These are phyloP conservation scores for Eutrema heterophyllum DNA, from an alignment of 345 rosid species.

Conservation along the genomic window DNA sequence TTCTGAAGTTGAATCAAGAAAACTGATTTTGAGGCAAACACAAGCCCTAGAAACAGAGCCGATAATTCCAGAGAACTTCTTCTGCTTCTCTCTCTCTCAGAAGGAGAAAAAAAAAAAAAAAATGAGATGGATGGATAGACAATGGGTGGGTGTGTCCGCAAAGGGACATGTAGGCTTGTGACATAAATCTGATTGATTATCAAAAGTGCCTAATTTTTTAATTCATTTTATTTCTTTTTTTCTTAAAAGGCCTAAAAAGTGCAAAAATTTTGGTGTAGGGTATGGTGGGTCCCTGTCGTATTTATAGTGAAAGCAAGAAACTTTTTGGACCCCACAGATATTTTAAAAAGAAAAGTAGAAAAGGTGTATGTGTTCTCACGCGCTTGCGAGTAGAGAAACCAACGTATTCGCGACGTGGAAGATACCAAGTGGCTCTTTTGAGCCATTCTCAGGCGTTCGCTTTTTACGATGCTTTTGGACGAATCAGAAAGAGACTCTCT, in stretches of 20 bases:
- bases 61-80: background rate
- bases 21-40: background rate
- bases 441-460: conserved; percentile 5
- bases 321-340: conserved; percentile 16
- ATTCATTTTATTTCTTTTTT: background rate
- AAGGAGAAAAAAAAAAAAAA: background rate
- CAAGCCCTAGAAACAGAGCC: conserved; percentile 23
- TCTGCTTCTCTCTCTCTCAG: background rate
- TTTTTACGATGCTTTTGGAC: conserved; percentile 14
- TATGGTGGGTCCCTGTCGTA: conserved; percentile 51
- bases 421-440: conserved; percentile 14
- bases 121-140: conserved; percentile 37
- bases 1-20: background rate
- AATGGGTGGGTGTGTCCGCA: conserved; percentile 47
- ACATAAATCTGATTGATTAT: conserved; percentile 44
- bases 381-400: background rate
- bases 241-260: background rate
- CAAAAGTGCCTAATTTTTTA: conserved; percentile 39
- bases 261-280: conserved; percentile 21
- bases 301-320: conserved; percentile 38
- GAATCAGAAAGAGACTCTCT: conserved; percentile 14
- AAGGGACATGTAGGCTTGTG: conserved; percentile 35
- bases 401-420: background rate
- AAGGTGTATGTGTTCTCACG: background rate
- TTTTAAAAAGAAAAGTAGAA: background rate